These are phyloP conservation scores for Salinomyces thailandicus DNA, from an alignment of 2,329 filamentous ascomycete species.

Conservation along the genomic window DNA sequence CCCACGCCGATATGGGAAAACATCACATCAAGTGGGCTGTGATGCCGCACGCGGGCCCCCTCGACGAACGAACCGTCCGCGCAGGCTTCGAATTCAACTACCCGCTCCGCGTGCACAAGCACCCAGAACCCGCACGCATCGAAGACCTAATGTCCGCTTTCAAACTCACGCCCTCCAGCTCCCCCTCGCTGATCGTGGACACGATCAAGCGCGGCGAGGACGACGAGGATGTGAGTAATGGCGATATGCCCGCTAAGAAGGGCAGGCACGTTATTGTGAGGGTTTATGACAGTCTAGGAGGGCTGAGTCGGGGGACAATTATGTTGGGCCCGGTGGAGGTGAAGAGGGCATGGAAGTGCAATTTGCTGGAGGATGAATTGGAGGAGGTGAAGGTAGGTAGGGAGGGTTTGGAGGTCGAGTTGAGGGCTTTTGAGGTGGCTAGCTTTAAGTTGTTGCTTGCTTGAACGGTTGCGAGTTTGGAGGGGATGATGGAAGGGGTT, in stretches of 20 bases:
- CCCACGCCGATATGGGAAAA: conserved; percentile 76
- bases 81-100: conserved; percentile 88
- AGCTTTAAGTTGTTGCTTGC: conserved; percentile 26
- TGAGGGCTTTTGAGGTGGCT: conserved; percentile 30
- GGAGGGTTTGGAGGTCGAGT: conserved; percentile 29
- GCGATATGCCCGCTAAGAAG: conserved; percentile 44
- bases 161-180: conserved; percentile 40
- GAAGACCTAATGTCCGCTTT: conserved; percentile 44
- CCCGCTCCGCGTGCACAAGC: conserved; percentile 51
- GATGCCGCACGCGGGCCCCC: conserved; percentile 64
- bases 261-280: conserved; percentile 74
- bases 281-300: conserved; percentile 81
- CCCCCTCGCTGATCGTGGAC: conserved; percentile 59
- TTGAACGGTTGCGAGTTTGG: conserved; percentile 8
- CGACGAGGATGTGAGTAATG: conserved; percentile 42
- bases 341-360: conserved; percentile 69
- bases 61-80: conserved; percentile 64
- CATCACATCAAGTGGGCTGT: conserved; percentile 87
- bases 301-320: conserved; percentile 62
- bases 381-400: conserved; percentile 50
- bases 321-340: conserved; percentile 55
- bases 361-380: conserved; percentile 77
- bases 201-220: conserved; percentile 74
- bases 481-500: no score
- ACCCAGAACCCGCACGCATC: conserved; percentile 20